phyloP scores from a whole-genome alignment of 768 basidiomycete genomes.

The Tulasnella sp. region DNA sequence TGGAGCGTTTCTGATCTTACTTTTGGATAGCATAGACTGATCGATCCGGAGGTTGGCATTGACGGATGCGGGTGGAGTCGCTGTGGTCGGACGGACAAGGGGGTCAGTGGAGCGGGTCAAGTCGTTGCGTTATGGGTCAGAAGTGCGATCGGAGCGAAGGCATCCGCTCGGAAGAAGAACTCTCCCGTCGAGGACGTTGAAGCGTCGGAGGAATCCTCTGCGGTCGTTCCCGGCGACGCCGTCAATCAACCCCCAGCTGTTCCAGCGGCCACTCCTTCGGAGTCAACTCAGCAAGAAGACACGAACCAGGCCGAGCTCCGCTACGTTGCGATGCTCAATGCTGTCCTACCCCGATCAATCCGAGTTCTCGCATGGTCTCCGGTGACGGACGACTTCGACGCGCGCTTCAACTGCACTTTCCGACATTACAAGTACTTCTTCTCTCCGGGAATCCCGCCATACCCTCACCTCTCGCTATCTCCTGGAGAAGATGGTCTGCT shows the following conservation, averaged over 20 bases:
- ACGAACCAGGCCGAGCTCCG: constrained; percentile 41
- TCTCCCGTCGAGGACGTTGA: neutral
- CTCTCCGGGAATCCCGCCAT: constrained; percentile 26
- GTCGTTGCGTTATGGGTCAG: constrained; percentile 87
- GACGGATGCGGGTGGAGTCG: constrained; percentile 84
- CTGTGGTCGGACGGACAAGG: constrained; percentile 90
- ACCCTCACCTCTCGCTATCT: neutral
- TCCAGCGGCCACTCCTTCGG: neutral
- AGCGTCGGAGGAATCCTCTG: constrained; percentile 10
- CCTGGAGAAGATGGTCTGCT: constrained; percentile 31
- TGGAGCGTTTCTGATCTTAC: no score
- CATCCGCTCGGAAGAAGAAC: constrained; percentile 12
- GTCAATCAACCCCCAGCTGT: neutral
- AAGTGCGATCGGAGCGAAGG: constrained; percentile 38
- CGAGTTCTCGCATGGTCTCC: constrained; percentile 93
- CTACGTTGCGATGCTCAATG: constrained; percentile 74
- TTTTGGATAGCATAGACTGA: constrained; percentile 42
- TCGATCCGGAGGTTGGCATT: constrained; percentile 60
- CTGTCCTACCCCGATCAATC: constrained; percentile 78
- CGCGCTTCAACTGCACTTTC: constrained; percentile 74
- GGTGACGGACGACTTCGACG: constrained; percentile 64
- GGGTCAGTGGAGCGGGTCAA: constrained; percentile 90
- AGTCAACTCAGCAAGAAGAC: neutral
- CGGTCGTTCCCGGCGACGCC: neutral
- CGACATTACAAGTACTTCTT: constrained; percentile 99